Conservation (phyloP, 1,284 basidiomycete species). For the Schizophyllum amplum region DNA sequence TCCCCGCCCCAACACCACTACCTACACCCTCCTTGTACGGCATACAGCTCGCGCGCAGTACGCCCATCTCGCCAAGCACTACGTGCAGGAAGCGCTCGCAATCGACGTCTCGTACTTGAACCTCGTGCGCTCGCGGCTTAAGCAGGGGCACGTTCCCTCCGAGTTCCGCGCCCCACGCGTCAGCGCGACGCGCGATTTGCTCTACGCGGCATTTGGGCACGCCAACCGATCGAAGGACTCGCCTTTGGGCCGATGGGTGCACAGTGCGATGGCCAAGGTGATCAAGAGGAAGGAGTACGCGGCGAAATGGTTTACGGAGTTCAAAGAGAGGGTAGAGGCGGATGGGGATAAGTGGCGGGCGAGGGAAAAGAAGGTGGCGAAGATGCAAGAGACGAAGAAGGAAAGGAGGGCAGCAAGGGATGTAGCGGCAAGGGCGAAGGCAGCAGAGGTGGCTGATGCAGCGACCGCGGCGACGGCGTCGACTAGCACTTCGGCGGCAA, state of each 20-base stretch:
- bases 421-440: neutral
- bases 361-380: conserved; percentile 2
- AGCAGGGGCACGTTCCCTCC: conserved; percentile 16
- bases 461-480: neutral
- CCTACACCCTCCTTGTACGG: conserved; percentile 53
- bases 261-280: conserved; percentile 31
- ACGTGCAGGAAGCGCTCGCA: conserved; percentile 49
- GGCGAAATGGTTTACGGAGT: conserved; percentile 32
- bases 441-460: conserved; percentile 2
- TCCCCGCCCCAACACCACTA: conserved; percentile 61
- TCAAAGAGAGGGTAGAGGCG: conserved; percentile 17
- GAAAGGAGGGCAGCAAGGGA: neutral
- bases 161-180: conserved; percentile 41
- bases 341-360: neutral
- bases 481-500: neutral
- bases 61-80: conserved; percentile 54
- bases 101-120: conserved; percentile 34
- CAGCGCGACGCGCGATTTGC: conserved; percentile 41
- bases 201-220: conserved; percentile 47
- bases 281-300: conserved; percentile 39
- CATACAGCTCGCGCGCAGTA: conserved; percentile 42
- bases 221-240: conserved; percentile 50
- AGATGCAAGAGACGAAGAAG: conserved; percentile 4
- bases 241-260: conserved; percentile 50
- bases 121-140: conserved; percentile 18